These are phyloP conservation scores for Alternaria burnsii DNA, from an alignment of 2,329 filamentous ascomycete species.

Conservation along the genomic window DNA sequence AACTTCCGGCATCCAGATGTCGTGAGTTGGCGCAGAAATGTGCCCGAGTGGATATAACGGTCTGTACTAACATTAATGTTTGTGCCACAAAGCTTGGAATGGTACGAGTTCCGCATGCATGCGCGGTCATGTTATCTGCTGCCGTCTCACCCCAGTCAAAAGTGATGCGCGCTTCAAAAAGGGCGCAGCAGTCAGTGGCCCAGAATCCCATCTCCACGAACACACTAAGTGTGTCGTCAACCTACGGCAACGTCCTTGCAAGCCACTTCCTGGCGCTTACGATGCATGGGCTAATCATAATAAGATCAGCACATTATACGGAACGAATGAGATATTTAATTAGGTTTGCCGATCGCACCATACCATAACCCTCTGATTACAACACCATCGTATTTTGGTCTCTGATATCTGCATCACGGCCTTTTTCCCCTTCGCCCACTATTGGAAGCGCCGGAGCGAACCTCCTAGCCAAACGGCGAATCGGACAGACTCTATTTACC, in stretches of 20 bases:
- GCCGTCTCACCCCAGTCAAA: neutral
- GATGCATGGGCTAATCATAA: neutral
- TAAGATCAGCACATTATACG: constrained; percentile 3
- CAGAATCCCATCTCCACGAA: neutral
- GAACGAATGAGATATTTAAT: constrained; percentile 9
- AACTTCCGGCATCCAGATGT: constrained; percentile 11
- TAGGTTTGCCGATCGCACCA: constrained; percentile 9
- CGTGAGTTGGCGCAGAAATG: neutral
- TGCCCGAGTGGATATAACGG: constrained; percentile 1
- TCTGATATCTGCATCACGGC: neutral
- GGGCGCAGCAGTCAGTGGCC: neutral
- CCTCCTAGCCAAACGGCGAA: constrained; percentile 4
- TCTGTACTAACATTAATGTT: neutral
- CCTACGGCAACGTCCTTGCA: neutral
- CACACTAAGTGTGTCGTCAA: neutral
- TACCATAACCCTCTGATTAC: neutral
- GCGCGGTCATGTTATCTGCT: constrained; percentile 5
- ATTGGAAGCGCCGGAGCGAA: neutral
- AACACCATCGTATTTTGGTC: neutral
- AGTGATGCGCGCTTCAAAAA: neutral
- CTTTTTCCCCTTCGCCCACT: neutral
- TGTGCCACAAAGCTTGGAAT: constrained; percentile 4
- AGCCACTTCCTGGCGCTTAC: constrained; percentile 5
- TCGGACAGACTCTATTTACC: neutral
- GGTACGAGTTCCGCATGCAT: neutral